A percentile compares a stretch with the other conserved stretches of the same genome.
phyloP scores from a whole-genome alignment of 768 basidiomycete species.

The Kockovaella imperatae region DNA sequence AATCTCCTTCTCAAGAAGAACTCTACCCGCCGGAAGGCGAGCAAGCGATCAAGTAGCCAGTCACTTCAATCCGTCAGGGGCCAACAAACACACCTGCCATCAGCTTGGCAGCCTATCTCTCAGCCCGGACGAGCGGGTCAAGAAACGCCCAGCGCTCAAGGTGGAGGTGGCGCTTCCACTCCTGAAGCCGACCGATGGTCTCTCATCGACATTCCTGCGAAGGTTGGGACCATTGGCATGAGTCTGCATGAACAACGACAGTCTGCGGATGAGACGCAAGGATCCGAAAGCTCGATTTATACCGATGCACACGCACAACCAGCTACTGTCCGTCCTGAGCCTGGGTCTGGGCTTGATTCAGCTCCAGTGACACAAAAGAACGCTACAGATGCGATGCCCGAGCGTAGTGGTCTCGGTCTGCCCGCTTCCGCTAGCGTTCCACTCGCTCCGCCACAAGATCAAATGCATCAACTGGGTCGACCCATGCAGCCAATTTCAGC shows the following conservation, averaged over 20 bases:
- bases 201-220: background rate
- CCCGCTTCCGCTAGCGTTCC: background rate
- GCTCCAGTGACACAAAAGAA: background rate
- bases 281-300: too few species aligned
- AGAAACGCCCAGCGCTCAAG: too few species aligned
- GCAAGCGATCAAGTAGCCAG: background rate
- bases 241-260: background rate
- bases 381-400: background rate
- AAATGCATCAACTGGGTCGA: too few species aligned
- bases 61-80: background rate
- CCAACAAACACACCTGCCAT: background rate
- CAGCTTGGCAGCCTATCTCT: too few species aligned
- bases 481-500: background rate
- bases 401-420: background rate
- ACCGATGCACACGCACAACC: background rate
- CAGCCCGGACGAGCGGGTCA: too few species aligned
- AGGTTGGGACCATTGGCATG: background rate
- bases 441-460: too few species aligned
- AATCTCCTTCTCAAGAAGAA: constrained; percentile 18
- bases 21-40: background rate
- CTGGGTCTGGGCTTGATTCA: background rate
- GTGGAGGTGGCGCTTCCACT: background rate
- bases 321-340: background rate
- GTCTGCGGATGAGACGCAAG: background rate
- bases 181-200: background rate